Percentiles rank a stretch among this genome's conserved stretches.
Conservation (phyloP, 108 stramenopile genomes). For the Fragilariopsis cylindrus region DNA sequence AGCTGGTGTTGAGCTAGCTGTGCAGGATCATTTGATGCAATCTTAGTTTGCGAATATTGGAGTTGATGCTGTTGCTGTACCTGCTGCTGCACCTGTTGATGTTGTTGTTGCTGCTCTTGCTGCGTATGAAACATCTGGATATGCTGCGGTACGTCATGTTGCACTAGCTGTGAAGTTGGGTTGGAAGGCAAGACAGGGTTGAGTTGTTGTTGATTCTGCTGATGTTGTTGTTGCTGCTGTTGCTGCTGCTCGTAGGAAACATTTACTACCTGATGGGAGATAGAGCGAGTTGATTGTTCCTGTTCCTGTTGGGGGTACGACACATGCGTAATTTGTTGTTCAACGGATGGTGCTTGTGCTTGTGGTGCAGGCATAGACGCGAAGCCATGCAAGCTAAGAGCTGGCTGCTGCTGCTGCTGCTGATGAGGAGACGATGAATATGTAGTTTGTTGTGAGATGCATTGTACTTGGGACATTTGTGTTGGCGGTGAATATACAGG, state of each 20-base stretch:
- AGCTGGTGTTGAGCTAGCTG: background rate
- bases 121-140: background rate
- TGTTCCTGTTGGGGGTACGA: constrained; percentile 6
- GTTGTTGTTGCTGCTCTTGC: background rate
- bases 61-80: background rate
- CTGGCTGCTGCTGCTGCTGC: too few relatives aligned
- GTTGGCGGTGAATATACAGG: background rate
- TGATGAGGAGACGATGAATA: background rate
- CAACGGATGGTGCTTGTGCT: constrained; percentile 1
- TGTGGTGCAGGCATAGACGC: constrained; percentile 8
- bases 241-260: constrained; percentile 2
- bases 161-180: background rate
- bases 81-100: constrained; percentile 15
- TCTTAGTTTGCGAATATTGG: constrained; percentile 4
- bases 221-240: constrained; percentile 4
- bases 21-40: background rate
- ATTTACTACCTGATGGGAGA: background rate
- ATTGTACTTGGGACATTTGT: background rate
- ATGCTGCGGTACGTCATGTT: too few relatives aligned
- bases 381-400: background rate
- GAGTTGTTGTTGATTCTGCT: background rate
- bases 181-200: background rate
- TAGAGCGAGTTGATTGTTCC: background rate
- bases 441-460: background rate
- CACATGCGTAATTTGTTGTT: constrained; percentile 1